Conservation (phyloP, 306 rosid species). For the Hylodesmum podocarpum region DNA sequence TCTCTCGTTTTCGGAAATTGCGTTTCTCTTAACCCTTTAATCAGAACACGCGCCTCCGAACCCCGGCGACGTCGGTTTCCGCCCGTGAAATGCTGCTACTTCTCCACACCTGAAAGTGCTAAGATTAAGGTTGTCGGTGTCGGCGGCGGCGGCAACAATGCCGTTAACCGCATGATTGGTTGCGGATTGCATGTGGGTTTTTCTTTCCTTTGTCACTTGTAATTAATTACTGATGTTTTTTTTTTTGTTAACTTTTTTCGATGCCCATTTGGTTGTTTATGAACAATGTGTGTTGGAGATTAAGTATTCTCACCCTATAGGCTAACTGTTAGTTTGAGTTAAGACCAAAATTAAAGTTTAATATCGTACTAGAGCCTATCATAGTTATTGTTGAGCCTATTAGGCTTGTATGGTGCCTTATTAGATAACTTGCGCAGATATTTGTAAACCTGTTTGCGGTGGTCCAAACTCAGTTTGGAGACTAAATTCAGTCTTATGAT, state of each 20-base stretch:
- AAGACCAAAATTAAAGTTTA: no score
- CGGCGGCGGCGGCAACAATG: slow-evolving; percentile 97
- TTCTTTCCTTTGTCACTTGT: background rate
- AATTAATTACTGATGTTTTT: background rate
- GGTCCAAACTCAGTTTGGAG: no score
- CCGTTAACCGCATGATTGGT: slow-evolving; percentile 95
- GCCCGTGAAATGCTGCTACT: slow-evolving; percentile 49
- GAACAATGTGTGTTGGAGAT: background rate
- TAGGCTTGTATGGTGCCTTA: no score
- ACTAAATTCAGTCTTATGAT: no score
- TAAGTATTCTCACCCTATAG: no score
- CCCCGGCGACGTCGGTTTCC: slow-evolving; percentile 35
- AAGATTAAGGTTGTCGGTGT: slow-evolving; percentile 93
- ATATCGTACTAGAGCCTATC: no score
- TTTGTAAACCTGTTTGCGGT: no score
- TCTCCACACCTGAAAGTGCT: slow-evolving; percentile 61
- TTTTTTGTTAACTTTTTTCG: background rate
- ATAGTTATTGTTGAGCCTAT: no score
- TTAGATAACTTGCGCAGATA: no score
- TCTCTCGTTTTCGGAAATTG: slow-evolving; percentile 1
- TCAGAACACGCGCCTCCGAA: slow-evolving; percentile 8
- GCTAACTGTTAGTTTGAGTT: no score
- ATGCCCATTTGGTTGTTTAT: background rate
- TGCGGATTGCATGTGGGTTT: slow-evolving; percentile 76
- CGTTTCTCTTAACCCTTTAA: slow-evolving; percentile 34